Evolutionary conservation across 2,329 filamentous ascomycete genomes (phyloP), one percentile per base, ranked within the genome.

Genomic region (Seiridium cupressi): DNA sequence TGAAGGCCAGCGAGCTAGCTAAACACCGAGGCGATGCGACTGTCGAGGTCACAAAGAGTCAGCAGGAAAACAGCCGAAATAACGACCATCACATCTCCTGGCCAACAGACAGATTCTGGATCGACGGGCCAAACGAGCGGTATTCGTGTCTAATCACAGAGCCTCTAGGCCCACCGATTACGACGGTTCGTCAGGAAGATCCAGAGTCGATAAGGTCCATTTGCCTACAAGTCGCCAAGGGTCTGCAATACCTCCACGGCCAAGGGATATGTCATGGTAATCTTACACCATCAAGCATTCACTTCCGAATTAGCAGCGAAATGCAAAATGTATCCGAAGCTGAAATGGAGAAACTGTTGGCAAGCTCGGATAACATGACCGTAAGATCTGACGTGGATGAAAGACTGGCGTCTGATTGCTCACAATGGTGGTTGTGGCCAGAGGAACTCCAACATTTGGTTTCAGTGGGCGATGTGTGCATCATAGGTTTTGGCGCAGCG

Each of bases 201-300:
- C 32, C 5, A 13, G 38, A 34, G 2, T 38, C 11, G 8, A 26
- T 61, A 35, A 55, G 40, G 13, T 9, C 36, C 0, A 13, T 59
- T 18, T 51, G 51, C n/a, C 18, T 38, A 4, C 60, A 61, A 31
- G 42, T 44, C 3, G 51, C 36, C 9, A 44, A 40, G 8, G 55
- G 55, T 0, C 32, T 53, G 32, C 49, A 53, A 18, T 36, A 38
- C 49, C 18, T 53, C 32, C 55, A 57, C 11, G 7, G 11, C 3
- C 18, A 47, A 18, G 55, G 54, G 8, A 26, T 61, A 6, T 57
- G 59, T 35, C 59, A 61, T 48, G 55, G 55, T 35, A 55, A 57
- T 32, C 44, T 61, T 46, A 26, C 36, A 32, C 55, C 34, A 3
- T 44, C 42, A 38, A 61, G 42, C 26, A 58, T 61, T 13, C 48